Percentiles rank a stretch among this genome's conserved stretches.
Evolutionary conservation across 139 green algal genomes (phyloP).

Genomic region (Chlorella vulgaris): DNA sequence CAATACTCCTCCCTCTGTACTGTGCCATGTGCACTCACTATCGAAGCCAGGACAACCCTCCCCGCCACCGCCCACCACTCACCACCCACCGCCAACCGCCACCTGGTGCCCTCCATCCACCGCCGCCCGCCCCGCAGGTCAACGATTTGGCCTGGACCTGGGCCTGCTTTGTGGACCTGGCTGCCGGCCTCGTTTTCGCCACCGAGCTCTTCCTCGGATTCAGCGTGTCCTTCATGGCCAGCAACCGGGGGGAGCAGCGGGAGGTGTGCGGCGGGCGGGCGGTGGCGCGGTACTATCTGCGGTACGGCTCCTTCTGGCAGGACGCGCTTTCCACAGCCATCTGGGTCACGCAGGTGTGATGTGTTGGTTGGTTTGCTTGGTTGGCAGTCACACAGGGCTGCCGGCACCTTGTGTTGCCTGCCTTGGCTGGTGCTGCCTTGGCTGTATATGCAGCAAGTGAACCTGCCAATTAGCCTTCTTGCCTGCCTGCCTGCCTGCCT

Average conservation of each 20-base stretch:
- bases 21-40: too few relatives aligned
- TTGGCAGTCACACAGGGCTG: neutral
- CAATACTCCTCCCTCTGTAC: too few relatives aligned
- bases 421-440: too few relatives aligned
- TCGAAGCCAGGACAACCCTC: too few relatives aligned
- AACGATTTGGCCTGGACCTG: conserved; percentile 21
- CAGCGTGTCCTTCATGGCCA: conserved; percentile 6
- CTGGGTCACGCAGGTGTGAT: conserved; percentile 27
- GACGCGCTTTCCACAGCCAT: conserved; percentile 11
- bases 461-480: too few relatives aligned
- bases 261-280: conserved; percentile 1
- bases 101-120: too few relatives aligned
- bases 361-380: neutral
- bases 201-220: conserved; percentile 27
- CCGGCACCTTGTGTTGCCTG: too few relatives aligned
- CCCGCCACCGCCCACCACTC: too few relatives aligned
- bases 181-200: conserved; percentile 1
- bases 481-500: too few relatives aligned
- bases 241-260: neutral
- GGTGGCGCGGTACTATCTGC: conserved; percentile 20
- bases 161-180: conserved; percentile 19
- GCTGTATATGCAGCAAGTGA: too few relatives aligned
- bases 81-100: too few relatives aligned
- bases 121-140: too few relatives aligned
- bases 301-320: conserved; percentile 21